A percentile compares a stretch with the other conserved stretches of the same genome.
phyloP scores from a whole-genome alignment of 2,329 filamentous ascomycete genomes.

The Cladophialophora exuberans region DNA sequence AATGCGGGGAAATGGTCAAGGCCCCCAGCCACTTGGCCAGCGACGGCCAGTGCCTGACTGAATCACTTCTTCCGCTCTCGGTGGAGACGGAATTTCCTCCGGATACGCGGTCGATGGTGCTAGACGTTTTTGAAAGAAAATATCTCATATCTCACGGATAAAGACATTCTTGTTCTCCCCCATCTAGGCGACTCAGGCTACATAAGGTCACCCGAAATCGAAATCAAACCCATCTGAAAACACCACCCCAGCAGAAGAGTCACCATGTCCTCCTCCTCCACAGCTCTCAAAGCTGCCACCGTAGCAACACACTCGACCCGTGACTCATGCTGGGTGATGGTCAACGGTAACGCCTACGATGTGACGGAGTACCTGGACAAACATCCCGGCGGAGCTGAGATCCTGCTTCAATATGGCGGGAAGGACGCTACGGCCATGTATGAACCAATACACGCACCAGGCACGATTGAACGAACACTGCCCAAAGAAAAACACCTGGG shows the following conservation, averaged over 20 bases:
- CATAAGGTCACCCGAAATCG: no score
- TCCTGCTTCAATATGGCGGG: slow-evolving; percentile 83
- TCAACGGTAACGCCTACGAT: slow-evolving; percentile 80
- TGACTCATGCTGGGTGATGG: slow-evolving; percentile 81
- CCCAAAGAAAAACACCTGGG: slow-evolving; percentile 42
- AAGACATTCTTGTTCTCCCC: not conserved
- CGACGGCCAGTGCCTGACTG: no score
- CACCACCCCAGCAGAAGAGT: not conserved
- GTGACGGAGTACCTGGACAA: slow-evolving; percentile 80
- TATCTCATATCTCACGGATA: slow-evolving; percentile 1
- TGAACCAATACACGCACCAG: slow-evolving; percentile 27
- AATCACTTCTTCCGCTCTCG: no score
- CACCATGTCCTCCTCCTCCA: not conserved
- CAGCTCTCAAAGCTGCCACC: slow-evolving; percentile 46
- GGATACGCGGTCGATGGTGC: not conserved
- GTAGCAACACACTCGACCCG: slow-evolving; percentile 83
- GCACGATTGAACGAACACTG: slow-evolving; percentile 36
- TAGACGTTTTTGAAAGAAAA: not conserved
- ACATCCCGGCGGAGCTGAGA: slow-evolving; percentile 86
- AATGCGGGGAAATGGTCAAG: no score
- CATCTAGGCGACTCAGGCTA: no score
- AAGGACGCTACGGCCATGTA: slow-evolving; percentile 58
- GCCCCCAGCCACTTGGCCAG: no score
- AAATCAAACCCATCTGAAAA: not conserved
- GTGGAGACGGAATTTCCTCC: not conserved